Evolutionary conservation across 306 rosid species (phyloP), one percentile per base, ranked within the genome.

Genomic region (Cucurbita ficifolia): DNA sequence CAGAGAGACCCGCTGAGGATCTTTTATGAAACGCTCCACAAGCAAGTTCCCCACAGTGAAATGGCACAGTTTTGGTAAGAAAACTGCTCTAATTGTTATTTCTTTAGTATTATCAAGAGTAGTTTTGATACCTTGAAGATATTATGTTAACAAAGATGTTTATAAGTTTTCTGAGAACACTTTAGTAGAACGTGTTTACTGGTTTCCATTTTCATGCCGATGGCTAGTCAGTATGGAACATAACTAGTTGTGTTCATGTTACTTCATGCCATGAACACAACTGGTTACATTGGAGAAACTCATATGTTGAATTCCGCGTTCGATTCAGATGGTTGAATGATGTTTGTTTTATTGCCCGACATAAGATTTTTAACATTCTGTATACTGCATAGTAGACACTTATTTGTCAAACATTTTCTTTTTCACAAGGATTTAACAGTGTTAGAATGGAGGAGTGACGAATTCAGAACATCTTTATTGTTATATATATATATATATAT

Each of bases 51-150:
- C 17, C 14, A 18, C 6, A 87, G 97, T 49, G 98, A 90, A 80
- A 90, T 93, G 90, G 88, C 98, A 18, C 97, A 87, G 75, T 40
- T 88, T 76, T 93, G 97, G 98, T 88, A 72, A 82, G 96, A 74
- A 74, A 22, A 0, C 58, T 81, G 73, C 73, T 33, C 75, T 59
- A 6, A 14, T n/a, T 46, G n/a, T 16, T 11, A 13, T 17, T 40
- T 19, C 69, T 22, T 3, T 29, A 39, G 18, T 64, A 17, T 53
- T 50, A 40, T 56, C 11, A 29, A 22, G 36, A 65, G 53, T 42
- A 21, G 33, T 21, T 67, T 67, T 67, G 18, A 43, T 67, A 12
- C 29, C 73, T 22, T 11, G 73, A 45, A 45, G 36, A 42, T 40
- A 6, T 40, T 64, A 18, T 64, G 52, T 43, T 64, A 64, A 39